Evolutionary conservation across 1,139 yeast genomes (phyloP).

Genomic region (Arxiozyma bovina): DNA sequence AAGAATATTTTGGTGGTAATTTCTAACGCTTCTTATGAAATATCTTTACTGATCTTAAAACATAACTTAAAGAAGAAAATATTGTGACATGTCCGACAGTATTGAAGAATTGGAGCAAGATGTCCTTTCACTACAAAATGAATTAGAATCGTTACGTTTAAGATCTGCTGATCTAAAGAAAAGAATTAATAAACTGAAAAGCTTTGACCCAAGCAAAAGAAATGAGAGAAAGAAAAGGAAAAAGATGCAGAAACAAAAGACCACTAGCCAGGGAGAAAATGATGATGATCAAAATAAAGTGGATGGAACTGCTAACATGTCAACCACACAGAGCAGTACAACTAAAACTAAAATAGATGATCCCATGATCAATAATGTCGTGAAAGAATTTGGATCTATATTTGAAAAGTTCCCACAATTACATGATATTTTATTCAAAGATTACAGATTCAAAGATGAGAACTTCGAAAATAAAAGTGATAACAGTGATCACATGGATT

Average conservation of each 20-base stretch:
- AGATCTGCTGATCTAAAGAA: slow-evolving; percentile 8
- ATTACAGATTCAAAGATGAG: neutral
- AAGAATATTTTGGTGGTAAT: neutral
- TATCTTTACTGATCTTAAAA: too few relatives aligned
- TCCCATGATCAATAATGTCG: slow-evolving; percentile 7
- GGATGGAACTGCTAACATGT: neutral
- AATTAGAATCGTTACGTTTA: slow-evolving; percentile 12
- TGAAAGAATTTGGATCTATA: slow-evolving; percentile 16
- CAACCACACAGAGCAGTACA: too few relatives aligned
- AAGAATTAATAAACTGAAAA: slow-evolving; percentile 1
- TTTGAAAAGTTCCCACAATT: slow-evolving; percentile 21
- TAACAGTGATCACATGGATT: neutral
- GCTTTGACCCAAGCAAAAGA: slow-evolving; percentile 4
- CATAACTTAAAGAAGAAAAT: too few relatives aligned
- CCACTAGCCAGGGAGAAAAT: neutral
- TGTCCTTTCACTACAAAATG: slow-evolving; percentile 22
- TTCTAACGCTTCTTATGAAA: too few relatives aligned
- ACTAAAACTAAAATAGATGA: neutral
- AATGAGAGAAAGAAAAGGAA: neutral
- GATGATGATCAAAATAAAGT: neutral
- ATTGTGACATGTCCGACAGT: neutral
- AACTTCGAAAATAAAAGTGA: neutral
- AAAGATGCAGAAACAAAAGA: neutral
- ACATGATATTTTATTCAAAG: slow-evolving; percentile 13
- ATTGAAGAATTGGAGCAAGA: slow-evolving; percentile 23